phyloP scores from a whole-genome alignment of 2,329 filamentous ascomycete species.

The Hypoxylon sp. region DNA sequence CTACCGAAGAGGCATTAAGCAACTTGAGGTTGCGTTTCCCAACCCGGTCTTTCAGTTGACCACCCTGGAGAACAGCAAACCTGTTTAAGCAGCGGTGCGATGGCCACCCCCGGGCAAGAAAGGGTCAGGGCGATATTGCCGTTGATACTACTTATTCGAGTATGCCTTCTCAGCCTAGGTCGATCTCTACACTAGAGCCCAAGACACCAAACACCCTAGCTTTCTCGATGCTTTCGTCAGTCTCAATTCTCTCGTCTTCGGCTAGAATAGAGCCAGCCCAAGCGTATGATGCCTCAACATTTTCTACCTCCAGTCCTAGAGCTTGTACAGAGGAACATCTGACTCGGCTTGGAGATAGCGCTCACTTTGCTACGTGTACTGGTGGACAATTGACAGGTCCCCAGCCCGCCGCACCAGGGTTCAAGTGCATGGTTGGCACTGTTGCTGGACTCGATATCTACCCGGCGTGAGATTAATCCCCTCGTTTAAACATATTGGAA shows the following conservation, averaged over 20 bases:
- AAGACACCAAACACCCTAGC: not conserved
- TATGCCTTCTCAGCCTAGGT: slow-evolving; percentile 5
- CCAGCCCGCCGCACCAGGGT: slow-evolving; percentile 41
- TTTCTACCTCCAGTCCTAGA: slow-evolving; percentile 7
- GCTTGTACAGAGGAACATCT: slow-evolving; percentile 45
- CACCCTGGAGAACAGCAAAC: slow-evolving; percentile 52
- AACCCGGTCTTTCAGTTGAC: slow-evolving; percentile 70
- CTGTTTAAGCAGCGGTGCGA: slow-evolving; percentile 51
- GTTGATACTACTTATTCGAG: not conserved
- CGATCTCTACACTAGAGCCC: not conserved
- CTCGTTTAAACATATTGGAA: not conserved
- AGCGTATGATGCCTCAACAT: not conserved
- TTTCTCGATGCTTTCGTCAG: not conserved
- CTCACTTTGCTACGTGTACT: slow-evolving; percentile 46
- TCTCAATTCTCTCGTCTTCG: slow-evolving; percentile 2
- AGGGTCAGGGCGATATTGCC: not conserved
- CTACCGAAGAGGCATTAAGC: slow-evolving; percentile 60
- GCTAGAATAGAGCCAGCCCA: not conserved
- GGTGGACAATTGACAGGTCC: slow-evolving; percentile 42
- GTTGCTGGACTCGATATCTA: slow-evolving; percentile 43
- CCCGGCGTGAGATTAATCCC: slow-evolving; percentile 17
- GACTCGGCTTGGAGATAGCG: slow-evolving; percentile 44
- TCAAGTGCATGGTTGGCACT: slow-evolving; percentile 42
- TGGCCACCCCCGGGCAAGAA: slow-evolving; percentile 47
- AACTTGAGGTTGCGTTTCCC: slow-evolving; percentile 67